Evolutionary conservation across 192 early-diverging fungal species (phyloP).

Genomic region (Coemansia erecta): DNA sequence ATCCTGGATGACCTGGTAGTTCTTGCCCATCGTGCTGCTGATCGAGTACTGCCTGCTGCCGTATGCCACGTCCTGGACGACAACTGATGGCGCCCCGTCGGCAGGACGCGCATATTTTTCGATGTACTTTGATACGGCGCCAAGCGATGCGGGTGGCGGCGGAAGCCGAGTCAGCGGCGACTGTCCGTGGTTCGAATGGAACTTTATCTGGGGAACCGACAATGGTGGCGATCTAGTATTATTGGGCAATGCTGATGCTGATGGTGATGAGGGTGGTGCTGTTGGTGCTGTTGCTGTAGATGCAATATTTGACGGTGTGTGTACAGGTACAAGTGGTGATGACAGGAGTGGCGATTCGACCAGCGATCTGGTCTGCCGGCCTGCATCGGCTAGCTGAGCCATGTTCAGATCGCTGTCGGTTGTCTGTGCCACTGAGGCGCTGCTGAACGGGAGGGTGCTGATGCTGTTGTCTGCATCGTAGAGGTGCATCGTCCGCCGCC

Average conservation of each 20-base stretch:
- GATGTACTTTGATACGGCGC: not conserved
- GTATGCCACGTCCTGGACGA: not conserved
- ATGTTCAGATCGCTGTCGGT: not conserved
- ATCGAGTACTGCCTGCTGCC: constrained; percentile 4
- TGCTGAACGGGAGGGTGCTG: constrained; percentile 7
- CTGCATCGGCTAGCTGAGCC: too few species aligned
- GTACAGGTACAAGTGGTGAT: too few species aligned
- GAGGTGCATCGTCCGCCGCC: constrained; percentile 8
- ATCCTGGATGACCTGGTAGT: constrained; percentile 33
- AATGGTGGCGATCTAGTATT: not conserved
- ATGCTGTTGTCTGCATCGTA: constrained; percentile 1
- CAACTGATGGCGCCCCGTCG: not conserved
- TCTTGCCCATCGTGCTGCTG: constrained; percentile 11
- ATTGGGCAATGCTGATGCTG: too few species aligned
- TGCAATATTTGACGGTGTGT: not conserved
- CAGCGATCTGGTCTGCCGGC: constrained; percentile 1
- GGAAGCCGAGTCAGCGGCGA: not conserved
- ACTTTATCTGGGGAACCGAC: constrained; percentile 6
- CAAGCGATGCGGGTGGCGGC: constrained; percentile 6
- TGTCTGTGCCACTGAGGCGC: not conserved
- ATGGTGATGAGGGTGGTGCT: too few species aligned
- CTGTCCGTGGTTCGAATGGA: not conserved
- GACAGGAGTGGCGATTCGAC: not conserved
- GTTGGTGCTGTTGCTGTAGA: not conserved
- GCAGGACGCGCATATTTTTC: not conserved